Evolutionary conservation across 768 basidiomycete genomes (phyloP).

Genomic region (Mycena alexandri): DNA sequence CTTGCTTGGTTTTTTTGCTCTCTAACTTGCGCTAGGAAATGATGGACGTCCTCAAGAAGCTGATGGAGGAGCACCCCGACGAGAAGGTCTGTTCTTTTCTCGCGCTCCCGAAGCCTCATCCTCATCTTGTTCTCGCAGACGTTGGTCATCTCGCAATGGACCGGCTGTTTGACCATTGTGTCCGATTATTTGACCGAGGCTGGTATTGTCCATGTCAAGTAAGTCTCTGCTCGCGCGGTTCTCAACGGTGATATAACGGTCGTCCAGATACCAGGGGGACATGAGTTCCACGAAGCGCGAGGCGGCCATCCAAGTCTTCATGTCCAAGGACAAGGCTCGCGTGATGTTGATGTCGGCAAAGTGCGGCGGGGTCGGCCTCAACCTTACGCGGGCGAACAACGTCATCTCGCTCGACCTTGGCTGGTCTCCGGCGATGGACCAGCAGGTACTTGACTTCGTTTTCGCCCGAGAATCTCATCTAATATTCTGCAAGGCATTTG

Average conservation of each 20-base stretch:
- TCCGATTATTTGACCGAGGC: constrained; percentile 70
- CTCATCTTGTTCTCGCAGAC: constrained; percentile 51
- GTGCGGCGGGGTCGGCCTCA: constrained; percentile 72
- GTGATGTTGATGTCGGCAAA: constrained; percentile 76
- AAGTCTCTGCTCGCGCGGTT: constrained; percentile 26
- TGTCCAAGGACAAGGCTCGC: constrained; percentile 67
- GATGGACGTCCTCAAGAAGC: constrained; percentile 67
- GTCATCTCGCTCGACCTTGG: constrained; percentile 74
- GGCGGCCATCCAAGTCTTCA: constrained; percentile 68
- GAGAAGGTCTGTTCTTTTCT: constrained; percentile 64
- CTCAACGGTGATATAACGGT: background rate
- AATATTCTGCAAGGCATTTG: constrained; percentile 5
- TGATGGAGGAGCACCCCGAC: constrained; percentile 62
- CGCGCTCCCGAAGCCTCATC: background rate
- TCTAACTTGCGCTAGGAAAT: constrained; percentile 53
- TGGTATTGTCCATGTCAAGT: constrained; percentile 69
- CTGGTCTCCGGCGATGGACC: constrained; percentile 74
- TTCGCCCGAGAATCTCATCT: background rate
- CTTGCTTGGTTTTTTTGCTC: background rate
- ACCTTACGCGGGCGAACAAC: constrained; percentile 73
- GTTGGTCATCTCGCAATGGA: constrained; percentile 81
- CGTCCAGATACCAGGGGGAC: constrained; percentile 67
- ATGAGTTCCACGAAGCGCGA: constrained; percentile 69
- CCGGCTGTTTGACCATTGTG: constrained; percentile 71
- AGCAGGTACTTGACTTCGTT: background rate